phyloP scores from a whole-genome alignment of 2,329 filamentous ascomycete species.

The Beauveria sp. region DNA sequence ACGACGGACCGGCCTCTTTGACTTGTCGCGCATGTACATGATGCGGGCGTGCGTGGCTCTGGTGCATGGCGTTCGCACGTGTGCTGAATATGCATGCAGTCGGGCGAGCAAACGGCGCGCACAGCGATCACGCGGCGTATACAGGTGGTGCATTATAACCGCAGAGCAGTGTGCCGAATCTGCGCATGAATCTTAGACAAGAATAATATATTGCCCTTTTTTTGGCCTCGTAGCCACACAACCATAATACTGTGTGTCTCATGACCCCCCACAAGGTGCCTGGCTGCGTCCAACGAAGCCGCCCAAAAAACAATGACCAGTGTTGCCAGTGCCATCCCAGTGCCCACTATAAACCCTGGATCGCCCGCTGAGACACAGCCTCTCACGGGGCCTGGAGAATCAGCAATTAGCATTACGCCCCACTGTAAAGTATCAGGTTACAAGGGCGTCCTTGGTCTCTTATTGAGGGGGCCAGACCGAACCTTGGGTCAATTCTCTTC shows the following conservation, averaged over 20 bases:
- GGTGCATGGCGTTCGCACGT: conserved; percentile 3
- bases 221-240: not conserved
- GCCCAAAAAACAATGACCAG: not conserved
- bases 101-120: not conserved
- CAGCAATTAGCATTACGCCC: conserved; percentile 2
- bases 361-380: not conserved
- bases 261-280: not conserved
- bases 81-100: not conserved
- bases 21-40: too few species aligned
- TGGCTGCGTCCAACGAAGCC: not conserved
- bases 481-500: not conserved
- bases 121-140: not conserved
- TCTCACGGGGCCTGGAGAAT: conserved; percentile 5
- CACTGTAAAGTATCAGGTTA: conserved; percentile 4
- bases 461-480: not conserved
- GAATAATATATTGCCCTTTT: not conserved
- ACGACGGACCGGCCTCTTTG: not conserved
- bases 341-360: not conserved
- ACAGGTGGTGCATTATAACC: not conserved
- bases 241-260: not conserved
- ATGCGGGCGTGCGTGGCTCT: not conserved
- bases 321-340: not conserved
- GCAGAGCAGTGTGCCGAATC: not conserved
- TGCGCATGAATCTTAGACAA: conserved; percentile 5
- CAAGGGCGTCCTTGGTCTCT: too few species aligned